phyloP scores from a whole-genome alignment of 768 basidiomycete species.

The Boletus rubropictus region DNA sequence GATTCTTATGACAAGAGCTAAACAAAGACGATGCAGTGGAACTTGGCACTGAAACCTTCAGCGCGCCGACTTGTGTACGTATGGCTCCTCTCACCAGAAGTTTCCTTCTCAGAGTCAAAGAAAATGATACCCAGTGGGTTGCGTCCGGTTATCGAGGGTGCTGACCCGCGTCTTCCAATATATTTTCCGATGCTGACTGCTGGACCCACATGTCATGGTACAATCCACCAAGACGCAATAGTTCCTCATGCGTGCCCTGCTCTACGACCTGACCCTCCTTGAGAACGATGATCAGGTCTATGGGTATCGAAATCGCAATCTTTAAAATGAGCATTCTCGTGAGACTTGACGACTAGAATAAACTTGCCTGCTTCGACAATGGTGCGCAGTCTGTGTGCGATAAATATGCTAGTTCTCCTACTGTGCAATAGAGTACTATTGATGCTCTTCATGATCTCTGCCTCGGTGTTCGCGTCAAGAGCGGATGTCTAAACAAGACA shows the following conservation, averaged over 20 bases:
- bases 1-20: background rate
- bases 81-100: background rate
- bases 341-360: background rate
- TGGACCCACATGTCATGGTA: constrained; percentile 81
- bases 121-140: background rate
- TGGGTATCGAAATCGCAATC: background rate
- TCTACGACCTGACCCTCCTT: constrained; percentile 88
- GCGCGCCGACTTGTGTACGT: background rate
- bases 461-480: constrained; percentile 90
- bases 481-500: constrained; percentile 71
- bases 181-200: constrained; percentile 46
- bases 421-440: constrained; percentile 71
- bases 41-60: background rate
- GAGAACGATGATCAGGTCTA: constrained; percentile 91
- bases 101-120: background rate
- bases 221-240: constrained; percentile 63
- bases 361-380: constrained; percentile 80
- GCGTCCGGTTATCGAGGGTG: background rate
- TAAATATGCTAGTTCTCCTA: constrained; percentile 89
- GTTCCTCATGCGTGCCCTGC: constrained; percentile 87
- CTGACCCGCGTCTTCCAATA: constrained; percentile 13
- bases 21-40: no score
- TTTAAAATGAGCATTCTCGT: background rate
- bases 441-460: constrained; percentile 92
- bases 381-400: constrained; percentile 88